Base-by-base conservation (phyloP, 306 rosid genomes). In the Styphnolobium japonicum region DNA sequence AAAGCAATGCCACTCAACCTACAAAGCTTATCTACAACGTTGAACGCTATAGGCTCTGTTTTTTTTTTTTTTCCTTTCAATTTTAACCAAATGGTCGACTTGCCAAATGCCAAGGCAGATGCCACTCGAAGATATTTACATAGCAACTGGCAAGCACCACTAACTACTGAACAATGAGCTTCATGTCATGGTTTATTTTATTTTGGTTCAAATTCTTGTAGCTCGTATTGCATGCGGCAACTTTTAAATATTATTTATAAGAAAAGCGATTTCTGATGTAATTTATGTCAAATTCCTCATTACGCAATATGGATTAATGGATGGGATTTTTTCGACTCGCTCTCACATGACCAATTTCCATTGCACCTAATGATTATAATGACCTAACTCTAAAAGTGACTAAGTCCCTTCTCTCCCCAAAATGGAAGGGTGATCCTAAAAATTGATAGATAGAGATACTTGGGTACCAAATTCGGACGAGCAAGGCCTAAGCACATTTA, bases 1-100 rank as follows among this genome's bases (percentile, higher is more conserved):
- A 91, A 87, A 91, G 90, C 83, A 86, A 71, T 53, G 57, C 86
- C 90, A 86, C 87, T 79, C 82, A 73, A 39, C 88, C 86, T 78
- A 65, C 70, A 83, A 75, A 40, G 83, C 87, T 85, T 81, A 89
- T 89, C 90, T 67, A 40, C 71, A 60, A 79, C 23, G 63, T 73
- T 73, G 76, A 83, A 73, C 83, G 48, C 48, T 53, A 25, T 48
- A 83, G 69, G 19, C 84, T 83, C 25, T 73, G 6, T n/a, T 61
- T 73, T 78, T 46, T 62, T 33, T 15, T 69, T 0, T 10, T 43
- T 56, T 55, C 0, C 48, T 78, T 60, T 78, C 27, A 27, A 81
- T 78, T 85, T 61, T 16, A 76, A 58, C 75, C 46, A 86, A 82
- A 76, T 71, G 83, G 67, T 58, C 42, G 79, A 40, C 51, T 62